These are phyloP conservation scores for Ilyonectria robusta DNA, from an alignment of 2,329 filamentous ascomycete genomes.

Conservation along the genomic window DNA sequence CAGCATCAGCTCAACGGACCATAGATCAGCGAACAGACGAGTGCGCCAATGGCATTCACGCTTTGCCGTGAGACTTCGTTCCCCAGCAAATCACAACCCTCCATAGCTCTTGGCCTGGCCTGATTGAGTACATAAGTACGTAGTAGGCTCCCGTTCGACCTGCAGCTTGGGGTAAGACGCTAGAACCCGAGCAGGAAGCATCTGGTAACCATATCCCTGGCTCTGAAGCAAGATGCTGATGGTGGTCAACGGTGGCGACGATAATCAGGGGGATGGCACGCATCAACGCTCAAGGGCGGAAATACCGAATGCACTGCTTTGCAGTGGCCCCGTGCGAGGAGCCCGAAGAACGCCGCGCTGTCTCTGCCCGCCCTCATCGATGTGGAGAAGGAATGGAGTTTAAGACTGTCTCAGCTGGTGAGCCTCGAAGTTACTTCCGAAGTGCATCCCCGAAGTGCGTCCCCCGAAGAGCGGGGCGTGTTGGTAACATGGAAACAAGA, in stretches of 20 bases:
- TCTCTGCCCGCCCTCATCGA: not conserved
- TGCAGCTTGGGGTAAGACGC: slow-evolving; percentile 42
- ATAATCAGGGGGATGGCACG: slow-evolving; percentile 10
- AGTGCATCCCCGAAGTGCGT: slow-evolving; percentile 15
- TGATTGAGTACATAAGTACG: slow-evolving; percentile 9
- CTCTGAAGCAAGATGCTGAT: slow-evolving; percentile 16
- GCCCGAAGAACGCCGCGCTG: slow-evolving; percentile 1
- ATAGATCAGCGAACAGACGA: slow-evolving; percentile 38
- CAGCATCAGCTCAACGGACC: slow-evolving; percentile 35
- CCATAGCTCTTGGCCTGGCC: slow-evolving; percentile 26
- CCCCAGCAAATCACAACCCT: slow-evolving; percentile 30
- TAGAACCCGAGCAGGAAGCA: slow-evolving; percentile 41
- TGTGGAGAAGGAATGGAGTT: slow-evolving; percentile 20
- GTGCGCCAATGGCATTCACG: slow-evolving; percentile 25
- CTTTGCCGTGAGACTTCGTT: slow-evolving; percentile 36
- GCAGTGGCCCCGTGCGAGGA: slow-evolving; percentile 20
- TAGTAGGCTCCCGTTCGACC: slow-evolving; percentile 32
- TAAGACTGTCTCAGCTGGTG: slow-evolving; percentile 7
- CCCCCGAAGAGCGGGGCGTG: slow-evolving; percentile 12
- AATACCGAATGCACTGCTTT: slow-evolving; percentile 18
- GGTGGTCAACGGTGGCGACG: slow-evolving; percentile 3
- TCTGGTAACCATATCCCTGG: slow-evolving; percentile 30
- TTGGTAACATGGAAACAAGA: slow-evolving; percentile 11
- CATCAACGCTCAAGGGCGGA: slow-evolving; percentile 18
- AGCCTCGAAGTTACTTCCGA: not conserved